Base-by-base conservation (phyloP, 257 asterid species). In the Forsythia suspensa region DNA sequence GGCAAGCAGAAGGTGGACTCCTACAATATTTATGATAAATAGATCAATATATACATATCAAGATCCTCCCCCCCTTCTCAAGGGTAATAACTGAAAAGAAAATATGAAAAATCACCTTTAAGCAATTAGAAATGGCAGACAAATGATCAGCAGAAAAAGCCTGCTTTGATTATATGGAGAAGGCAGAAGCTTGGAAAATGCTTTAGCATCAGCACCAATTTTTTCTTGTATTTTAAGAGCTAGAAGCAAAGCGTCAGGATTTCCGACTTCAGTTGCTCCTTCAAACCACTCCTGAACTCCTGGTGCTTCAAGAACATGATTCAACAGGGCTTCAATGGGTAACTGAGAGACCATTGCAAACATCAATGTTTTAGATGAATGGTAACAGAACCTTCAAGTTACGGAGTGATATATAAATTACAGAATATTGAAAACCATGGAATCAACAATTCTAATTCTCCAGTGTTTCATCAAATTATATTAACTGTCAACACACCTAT, bases 1-100 rank as follows among this genome's bases (percentile, higher is more conserved):
- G 98, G 99, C 85, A 91, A 97, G 82, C 97, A 94, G 87, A 94
- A 94, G 74, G 96, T 90, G 68, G 97, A 92, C 79, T 96, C 99
- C 99, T 96, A 87, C 78, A 83, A 83, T 59, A 83, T 77, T 67
- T 76, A 85, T 70, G 71, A 76, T 3, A 69, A 52, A 76, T n/a
- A 63, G 36, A 80, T 84, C 77, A 77, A 76, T 46, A 72, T 72
- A 43, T 68, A 76, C 75, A 81, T 43, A 82, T 8, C 70, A 67
- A 46, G 16, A 76, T 71, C 77, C 46, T 29, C 78, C 48, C 43
- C 78, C 48, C 43, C 12, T 42, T 43, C 38, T 75, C 71, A 72
- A 20, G n/a, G 48, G 48, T 29, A 36, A 59, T 8, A 46, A 21
- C 79, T 68, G 70, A 24, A 61, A 66, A 61, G 79, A 68, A 43